Evolutionary conservation across 2,329 filamentous ascomycete species (phyloP), one percentile per base, ranked within the genome.

Genomic region (Neofusicoccum kwambonambiense): DNA sequence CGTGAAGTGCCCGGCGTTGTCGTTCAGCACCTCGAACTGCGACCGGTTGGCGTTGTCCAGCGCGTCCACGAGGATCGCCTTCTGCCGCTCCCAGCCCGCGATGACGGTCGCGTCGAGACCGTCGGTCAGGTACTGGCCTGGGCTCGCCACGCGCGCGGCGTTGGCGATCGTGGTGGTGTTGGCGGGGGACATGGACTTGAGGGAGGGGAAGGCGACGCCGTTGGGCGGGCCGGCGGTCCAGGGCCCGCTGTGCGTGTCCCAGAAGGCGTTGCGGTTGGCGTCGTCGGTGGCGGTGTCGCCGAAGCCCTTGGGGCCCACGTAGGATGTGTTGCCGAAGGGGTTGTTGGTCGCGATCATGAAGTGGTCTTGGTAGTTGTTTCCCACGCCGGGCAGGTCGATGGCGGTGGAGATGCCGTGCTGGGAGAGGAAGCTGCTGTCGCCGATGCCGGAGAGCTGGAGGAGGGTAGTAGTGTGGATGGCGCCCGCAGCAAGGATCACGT

Each of bases 381-480:
- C 74, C 1, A 76, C 73, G 5, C 70, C 72, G 1, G 70, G 69
- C 44, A 74, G 67, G 49, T 74, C 68, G 22, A 69, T 68, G 54
- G 72, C 73, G 1, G 75, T 69, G 0, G 56, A 61, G 15, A 77
- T 66, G 52, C 41, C 37, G 31, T 31, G 13, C 4, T 42, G n/a
- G 9, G 62, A 41, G 9, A 64, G 34, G 35, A 84, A 69, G 0
- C 77, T 70, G 3, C 77, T 74, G 52, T 80, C 77, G 3, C 87
- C 87, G 45, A 90, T 80, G 0, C 87, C 87, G 0, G 86, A 88
- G 1, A 88, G 76, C 67, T 89, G 87, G n/a, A 85, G 80, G 13
- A 87, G 76, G 73, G 83, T 86, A 4, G 82, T 87, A 8, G 84
- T 87, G 70, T 83, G 82, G 45, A 85, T 76, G 35, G 80, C 83